phyloP scores from a whole-genome alignment of 106 monocot genomes.

The Iris macrosiphon region DNA sequence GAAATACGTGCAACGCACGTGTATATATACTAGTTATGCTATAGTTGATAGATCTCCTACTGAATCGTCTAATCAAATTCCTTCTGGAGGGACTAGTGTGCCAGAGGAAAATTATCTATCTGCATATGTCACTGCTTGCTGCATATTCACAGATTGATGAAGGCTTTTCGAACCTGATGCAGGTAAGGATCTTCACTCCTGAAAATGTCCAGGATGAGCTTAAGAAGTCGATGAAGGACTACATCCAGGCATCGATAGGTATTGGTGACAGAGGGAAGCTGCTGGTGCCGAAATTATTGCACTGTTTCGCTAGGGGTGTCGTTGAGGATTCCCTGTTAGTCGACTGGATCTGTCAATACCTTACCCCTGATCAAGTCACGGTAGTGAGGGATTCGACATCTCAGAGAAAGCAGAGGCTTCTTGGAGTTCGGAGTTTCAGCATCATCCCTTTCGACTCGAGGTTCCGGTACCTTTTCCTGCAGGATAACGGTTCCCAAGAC shows the following conservation, averaged over 20 bases:
- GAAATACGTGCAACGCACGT: no score
- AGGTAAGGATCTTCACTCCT: conserved; percentile 73
- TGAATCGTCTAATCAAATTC: no score
- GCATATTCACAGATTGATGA: no score
- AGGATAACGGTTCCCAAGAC: conserved; percentile 13
- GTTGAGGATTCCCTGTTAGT: conserved; percentile 89
- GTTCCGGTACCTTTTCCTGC: conserved; percentile 80
- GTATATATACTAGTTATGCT: no score
- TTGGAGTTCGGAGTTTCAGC: conserved; percentile 57
- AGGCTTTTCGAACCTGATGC: no score
- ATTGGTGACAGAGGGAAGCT: conserved; percentile 71
- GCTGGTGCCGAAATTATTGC: conserved; percentile 60
- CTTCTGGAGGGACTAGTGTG: no score
- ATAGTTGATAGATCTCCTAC: no score
- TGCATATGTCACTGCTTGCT: no score
- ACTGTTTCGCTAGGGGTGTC: conserved; percentile 55
- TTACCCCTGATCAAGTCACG: conserved; percentile 55
- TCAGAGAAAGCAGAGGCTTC: conserved; percentile 66
- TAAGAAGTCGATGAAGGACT: conserved; percentile 49
- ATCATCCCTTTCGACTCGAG: conserved; percentile 64
- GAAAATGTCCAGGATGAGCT: conserved; percentile 46
- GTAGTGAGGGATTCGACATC: conserved; percentile 42
- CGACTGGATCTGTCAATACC: conserved; percentile 86
- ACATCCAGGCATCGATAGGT: conserved; percentile 63
- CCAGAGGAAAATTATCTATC: no score